Percentiles rank a stretch among this genome's conserved stretches.
Conservation (phyloP, 495 filamentous ascomycete genomes). For the Acidiella bohemica region DNA sequence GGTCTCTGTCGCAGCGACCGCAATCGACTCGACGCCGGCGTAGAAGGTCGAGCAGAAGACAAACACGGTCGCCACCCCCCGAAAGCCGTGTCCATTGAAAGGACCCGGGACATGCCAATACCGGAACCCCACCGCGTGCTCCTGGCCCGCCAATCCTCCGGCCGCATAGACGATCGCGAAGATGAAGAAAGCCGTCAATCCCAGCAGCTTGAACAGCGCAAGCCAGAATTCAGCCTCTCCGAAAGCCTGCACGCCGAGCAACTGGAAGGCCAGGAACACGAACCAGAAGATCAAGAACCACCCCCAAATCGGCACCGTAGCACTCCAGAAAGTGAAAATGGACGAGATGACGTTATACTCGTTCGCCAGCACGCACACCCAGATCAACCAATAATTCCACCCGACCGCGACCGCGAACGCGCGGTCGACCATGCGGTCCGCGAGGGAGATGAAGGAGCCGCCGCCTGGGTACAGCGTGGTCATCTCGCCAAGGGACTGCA, state of each 20-base stretch:
- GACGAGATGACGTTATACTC: constrained; percentile 40
- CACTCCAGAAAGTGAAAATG: constrained; percentile 27
- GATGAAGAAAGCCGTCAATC: constrained; percentile 40
- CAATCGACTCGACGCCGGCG: constrained; percentile 61
- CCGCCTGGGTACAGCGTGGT: constrained; percentile 16
- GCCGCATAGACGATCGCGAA: constrained; percentile 37
- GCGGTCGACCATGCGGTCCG: constrained; percentile 16
- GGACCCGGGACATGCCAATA: constrained; percentile 54
- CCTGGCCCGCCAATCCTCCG: constrained; percentile 51
- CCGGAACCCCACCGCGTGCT: constrained; percentile 38
- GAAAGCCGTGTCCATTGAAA: constrained; percentile 38
- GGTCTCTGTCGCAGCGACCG: constrained; percentile 58
- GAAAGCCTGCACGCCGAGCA: constrained; percentile 34
- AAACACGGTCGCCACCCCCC: constrained; percentile 43
- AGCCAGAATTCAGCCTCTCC: constrained; percentile 40
- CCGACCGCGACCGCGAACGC: constrained; percentile 17
- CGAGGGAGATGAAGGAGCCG: constrained; percentile 11
- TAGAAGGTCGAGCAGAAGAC: constrained; percentile 60
- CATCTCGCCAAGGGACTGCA: constrained; percentile 19
- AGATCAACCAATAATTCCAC: constrained; percentile 35
- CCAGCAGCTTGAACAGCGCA: constrained; percentile 51
- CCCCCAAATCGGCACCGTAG: constrained; percentile 36
- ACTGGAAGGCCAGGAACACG: constrained; percentile 29
- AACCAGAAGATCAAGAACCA: constrained; percentile 58
- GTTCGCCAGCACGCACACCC: constrained; percentile 15